phyloP scores from a whole-genome alignment of 192 early-diverging fungal species.

The Paraglomus brasilianum region DNA sequence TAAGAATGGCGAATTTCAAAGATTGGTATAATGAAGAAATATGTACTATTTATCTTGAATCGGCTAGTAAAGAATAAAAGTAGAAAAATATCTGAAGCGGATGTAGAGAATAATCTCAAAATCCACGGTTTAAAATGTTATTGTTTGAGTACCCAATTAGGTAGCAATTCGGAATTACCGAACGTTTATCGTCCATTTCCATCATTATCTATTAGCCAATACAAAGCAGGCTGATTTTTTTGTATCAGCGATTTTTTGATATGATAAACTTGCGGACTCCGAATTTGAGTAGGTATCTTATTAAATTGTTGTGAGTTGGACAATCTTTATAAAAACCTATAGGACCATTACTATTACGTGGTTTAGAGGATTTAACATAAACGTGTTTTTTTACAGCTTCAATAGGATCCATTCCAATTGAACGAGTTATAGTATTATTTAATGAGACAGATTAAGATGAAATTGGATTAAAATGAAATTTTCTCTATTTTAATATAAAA shows the following conservation, averaged over 20 bases:
- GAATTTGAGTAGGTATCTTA: too few relatives aligned
- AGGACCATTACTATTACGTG: too few relatives aligned
- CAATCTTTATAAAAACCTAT: too few relatives aligned
- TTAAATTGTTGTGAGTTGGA: too few relatives aligned
- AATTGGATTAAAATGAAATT: too few relatives aligned
- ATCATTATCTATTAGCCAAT: conserved; percentile 1
- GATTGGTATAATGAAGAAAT: conserved; percentile 22
- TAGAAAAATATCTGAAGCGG: conserved; percentile 10
- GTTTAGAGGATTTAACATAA: too few relatives aligned
- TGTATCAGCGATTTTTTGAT: conserved; percentile 14
- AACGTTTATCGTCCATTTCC: too few relatives aligned
- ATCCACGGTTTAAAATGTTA: neutral
- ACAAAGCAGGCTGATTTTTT: conserved; percentile 22
- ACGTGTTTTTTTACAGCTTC: conserved; percentile 7
- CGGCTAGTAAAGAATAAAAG: neutral
- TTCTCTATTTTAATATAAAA: too few relatives aligned
- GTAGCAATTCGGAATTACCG: too few relatives aligned
- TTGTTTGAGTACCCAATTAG: too few relatives aligned
- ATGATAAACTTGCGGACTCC: conserved; percentile 7
- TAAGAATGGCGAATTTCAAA: conserved; percentile 18
- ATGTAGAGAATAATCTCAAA: conserved; percentile 5
- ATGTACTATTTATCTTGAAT: conserved; percentile 5
- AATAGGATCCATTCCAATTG: neutral
- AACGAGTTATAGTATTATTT: neutral
- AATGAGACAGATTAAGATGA: too few relatives aligned